These are phyloP conservation scores for Macrolepiota dolichaula DNA, from an alignment of 768 basidiomycete species.

Conservation along the genomic window DNA sequence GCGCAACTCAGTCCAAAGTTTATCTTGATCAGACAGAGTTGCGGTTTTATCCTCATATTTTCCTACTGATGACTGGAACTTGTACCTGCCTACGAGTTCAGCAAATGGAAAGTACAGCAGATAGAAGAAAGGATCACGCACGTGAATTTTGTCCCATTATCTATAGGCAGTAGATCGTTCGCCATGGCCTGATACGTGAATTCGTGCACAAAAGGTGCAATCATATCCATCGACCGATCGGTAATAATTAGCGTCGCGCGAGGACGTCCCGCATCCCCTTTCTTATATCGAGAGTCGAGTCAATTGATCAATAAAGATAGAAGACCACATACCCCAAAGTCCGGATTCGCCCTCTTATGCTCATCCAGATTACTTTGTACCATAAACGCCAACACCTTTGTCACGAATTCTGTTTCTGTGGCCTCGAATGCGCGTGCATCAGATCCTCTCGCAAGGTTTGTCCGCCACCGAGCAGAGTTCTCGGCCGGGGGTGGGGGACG, in stretches of 20 bases:
- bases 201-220: conserved; percentile 90
- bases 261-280: conserved; percentile 59
- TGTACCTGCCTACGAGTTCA: conserved; percentile 57
- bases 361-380: conserved; percentile 85
- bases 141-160: conserved; percentile 85
- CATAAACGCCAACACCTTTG: conserved; percentile 81
- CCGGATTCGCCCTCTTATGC: conserved; percentile 78
- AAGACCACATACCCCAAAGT: conserved; percentile 72
- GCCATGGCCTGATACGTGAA: conserved; percentile 99
- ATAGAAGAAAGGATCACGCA: conserved; percentile 36
- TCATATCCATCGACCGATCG: conserved; percentile 93
- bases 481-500: conserved; percentile 68
- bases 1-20: conserved; percentile 88
- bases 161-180: conserved; percentile 87
- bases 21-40: conserved; percentile 80
- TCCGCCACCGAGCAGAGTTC: conserved; percentile 69
- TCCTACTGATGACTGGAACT: conserved; percentile 87
- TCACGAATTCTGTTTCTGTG: conserved; percentile 72
- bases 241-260: conserved; percentile 86
- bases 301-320: background rate
- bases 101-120: background rate
- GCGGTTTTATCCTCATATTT: conserved; percentile 87
- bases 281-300: conserved; percentile 30
- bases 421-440: conserved; percentile 66
- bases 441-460: conserved; percentile 72